phyloP scores from a whole-genome alignment of 257 asterid species.

The Primulina huaijiensis region DNA sequence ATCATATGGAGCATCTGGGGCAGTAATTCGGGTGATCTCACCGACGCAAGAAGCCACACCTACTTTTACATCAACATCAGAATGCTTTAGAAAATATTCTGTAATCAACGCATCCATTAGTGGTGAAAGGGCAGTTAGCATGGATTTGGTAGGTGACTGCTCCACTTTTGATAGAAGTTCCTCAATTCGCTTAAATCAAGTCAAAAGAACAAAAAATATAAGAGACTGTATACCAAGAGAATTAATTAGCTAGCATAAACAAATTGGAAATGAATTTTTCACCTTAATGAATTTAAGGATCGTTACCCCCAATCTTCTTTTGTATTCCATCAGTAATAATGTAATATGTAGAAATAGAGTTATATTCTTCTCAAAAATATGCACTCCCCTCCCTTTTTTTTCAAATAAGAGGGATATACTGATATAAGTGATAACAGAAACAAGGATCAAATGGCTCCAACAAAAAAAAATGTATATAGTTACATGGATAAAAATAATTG shows the following conservation, averaged over 20 bases:
- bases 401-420: no score
- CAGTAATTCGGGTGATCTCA: constrained; percentile 95
- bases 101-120: constrained; percentile 56
- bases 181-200: constrained; percentile 52
- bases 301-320: background rate
- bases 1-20: constrained; percentile 96
- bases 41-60: constrained; percentile 95
- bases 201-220: constrained; percentile 16
- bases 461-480: background rate
- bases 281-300: constrained; percentile 11
- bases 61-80: constrained; percentile 74
- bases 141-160: constrained; percentile 83
- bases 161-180: constrained; percentile 71
- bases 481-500: background rate
- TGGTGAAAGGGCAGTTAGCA: constrained; percentile 68
- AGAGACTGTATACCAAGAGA: constrained; percentile 1
- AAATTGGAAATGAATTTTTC: background rate
- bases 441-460: background rate
- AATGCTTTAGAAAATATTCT: constrained; percentile 67
- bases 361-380: no score
- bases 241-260: constrained; percentile 10
- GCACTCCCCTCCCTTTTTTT: no score
- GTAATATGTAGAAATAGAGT: no score
- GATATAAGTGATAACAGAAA: background rate
- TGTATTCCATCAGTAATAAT: background rate